Base-by-base conservation (phyloP, 1,284 basidiomycete genomes). In the Sporisorium reilianum region DNA sequence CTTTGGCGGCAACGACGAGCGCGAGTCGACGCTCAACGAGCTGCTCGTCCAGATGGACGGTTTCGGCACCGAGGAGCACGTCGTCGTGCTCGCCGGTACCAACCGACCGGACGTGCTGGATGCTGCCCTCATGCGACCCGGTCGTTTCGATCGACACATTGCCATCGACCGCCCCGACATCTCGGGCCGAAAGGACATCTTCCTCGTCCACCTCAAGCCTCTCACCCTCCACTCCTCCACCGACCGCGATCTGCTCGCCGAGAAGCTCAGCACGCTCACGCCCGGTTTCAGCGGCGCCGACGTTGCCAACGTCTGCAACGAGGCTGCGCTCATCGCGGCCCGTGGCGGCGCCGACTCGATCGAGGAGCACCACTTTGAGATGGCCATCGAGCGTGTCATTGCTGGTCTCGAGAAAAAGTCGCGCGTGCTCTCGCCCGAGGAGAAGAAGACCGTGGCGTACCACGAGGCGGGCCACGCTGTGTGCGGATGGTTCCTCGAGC, bases 11-110 rank as follows among this genome's bases (percentile, higher is more conserved):
- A 98, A 98, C 86, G 96, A 99, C 84, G 96, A 99, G 86, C 91
- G 97, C 50, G 97, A 99, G 87, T 94, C 93, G 14, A 99, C 96
- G 20, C 89, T 99, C 70, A 99, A 99, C 86, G 97, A 99, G 86
- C 88, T 99, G 18, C 88, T 99, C 66, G 96, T 99, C 48, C 96
- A 99, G 88, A 99, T 99, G 96, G 96, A 99, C 85, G 96, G 96
- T 40, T 99, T 99, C 87, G 92, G 92, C 46, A 96, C 95, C 14
- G 90, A 93, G 75, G 94, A 98, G 85, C 95, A 98, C 83, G 91
- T 99, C 71, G 96, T 99, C 60, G 92, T 99, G 18, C 89, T 99
- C 40, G 94, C 97, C 0, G 96, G 97, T 77, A 99, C 97, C 22
- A 99, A 99, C 87, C 88, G 97, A 81, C 92, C 95, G 11, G 96